Evolutionary conservation across 1,284 basidiomycete genomes (phyloP).

Genomic region (Tylopilus sp.): DNA sequence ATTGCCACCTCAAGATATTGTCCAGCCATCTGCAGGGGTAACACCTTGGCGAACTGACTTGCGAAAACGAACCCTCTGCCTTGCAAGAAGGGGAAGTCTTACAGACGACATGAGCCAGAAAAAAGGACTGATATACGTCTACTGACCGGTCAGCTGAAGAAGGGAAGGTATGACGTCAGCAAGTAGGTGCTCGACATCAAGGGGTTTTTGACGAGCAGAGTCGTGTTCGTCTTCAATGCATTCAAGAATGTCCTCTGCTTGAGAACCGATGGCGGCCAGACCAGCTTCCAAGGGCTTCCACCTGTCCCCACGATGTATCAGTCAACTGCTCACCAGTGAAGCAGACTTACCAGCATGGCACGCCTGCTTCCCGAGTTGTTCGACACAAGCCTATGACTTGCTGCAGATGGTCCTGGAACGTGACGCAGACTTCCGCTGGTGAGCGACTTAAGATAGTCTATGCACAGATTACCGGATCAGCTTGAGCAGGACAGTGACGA

Average conservation of each 20-base stretch:
- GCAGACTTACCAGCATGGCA: slow-evolving; percentile 48
- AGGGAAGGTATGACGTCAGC: slow-evolving; percentile 76
- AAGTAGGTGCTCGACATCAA: slow-evolving; percentile 78
- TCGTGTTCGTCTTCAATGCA: slow-evolving; percentile 72
- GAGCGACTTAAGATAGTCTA: slow-evolving; percentile 74
- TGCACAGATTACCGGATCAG: slow-evolving; percentile 12
- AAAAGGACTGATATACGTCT: background rate
- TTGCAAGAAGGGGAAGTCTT: slow-evolving; percentile 87
- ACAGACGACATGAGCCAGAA: slow-evolving; percentile 1
- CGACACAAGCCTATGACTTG: slow-evolving; percentile 54
- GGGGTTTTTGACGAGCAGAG: slow-evolving; percentile 56
- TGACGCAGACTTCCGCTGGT: slow-evolving; percentile 50
- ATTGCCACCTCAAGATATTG: slow-evolving; percentile 88
- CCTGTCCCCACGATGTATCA: slow-evolving; percentile 41
- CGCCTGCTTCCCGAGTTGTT: slow-evolving; percentile 48
- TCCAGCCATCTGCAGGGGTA: slow-evolving; percentile 68
- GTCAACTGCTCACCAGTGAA: background rate
- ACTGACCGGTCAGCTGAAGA: slow-evolving; percentile 60
- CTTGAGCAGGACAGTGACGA: background rate
- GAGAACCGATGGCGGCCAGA: slow-evolving; percentile 81
- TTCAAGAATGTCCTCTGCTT: slow-evolving; percentile 74
- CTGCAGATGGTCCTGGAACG: slow-evolving; percentile 60
- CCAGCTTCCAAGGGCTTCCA: slow-evolving; percentile 88
- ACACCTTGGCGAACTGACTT: slow-evolving; percentile 77
- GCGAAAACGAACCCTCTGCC: slow-evolving; percentile 95